phyloP scores from a whole-genome alignment of 1,284 basidiomycete genomes.

The Quambalaria eucalypti region DNA sequence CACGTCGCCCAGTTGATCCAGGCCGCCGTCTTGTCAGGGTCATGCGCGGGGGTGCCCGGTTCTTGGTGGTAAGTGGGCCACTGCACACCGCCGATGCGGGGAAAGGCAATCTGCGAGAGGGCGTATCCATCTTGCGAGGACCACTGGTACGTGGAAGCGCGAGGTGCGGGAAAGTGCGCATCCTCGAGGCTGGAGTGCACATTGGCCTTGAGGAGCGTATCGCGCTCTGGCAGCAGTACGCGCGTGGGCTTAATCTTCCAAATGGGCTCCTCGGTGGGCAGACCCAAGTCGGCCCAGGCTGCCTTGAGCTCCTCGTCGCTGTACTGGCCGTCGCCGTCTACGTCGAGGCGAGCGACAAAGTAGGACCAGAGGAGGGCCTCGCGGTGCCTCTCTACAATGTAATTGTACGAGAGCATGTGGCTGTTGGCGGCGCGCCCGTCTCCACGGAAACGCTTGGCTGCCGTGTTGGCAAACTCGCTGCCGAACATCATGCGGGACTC shows the following conservation, averaged over 20 bases:
- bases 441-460: slow-evolving; percentile 17
- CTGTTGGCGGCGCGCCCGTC: slow-evolving; percentile 15
- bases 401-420: slow-evolving; percentile 22
- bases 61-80: background rate
- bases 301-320: background rate
- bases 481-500: slow-evolving; percentile 21
- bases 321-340: slow-evolving; percentile 4
- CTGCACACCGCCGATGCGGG: background rate
- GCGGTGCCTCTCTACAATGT: slow-evolving; percentile 29
- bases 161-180: background rate
- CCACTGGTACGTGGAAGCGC: background rate
- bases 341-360: slow-evolving; percentile 22
- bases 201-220: background rate
- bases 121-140: background rate
- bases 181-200: background rate
- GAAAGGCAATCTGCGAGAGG: background rate
- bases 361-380: slow-evolving; percentile 36
- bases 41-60: background rate
- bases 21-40: background rate
- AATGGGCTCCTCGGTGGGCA: background rate
- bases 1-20: background rate
- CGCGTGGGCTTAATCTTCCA: background rate
- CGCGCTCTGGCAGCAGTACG: background rate
- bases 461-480: slow-evolving; percentile 11
- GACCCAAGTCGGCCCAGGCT: background rate